Base-by-base conservation (phyloP, 176 grass and related monocot genomes). In the Luzula sylvatica region DNA sequence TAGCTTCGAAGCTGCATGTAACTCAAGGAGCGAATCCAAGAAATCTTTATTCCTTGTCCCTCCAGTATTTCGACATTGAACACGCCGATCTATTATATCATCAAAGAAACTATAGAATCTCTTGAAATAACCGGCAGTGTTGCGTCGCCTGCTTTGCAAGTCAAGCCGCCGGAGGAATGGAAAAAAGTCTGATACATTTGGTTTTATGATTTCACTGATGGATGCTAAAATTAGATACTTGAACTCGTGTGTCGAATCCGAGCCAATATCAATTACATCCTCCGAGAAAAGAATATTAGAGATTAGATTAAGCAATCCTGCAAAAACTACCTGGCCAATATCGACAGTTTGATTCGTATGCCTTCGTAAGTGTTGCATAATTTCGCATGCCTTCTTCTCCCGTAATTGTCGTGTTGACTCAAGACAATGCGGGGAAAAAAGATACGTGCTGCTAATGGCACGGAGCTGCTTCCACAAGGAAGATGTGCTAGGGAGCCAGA, bases 151-250 rank as follows among this genome's bases (percentile, higher is more conserved):
- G 3, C 62, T n/a, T 15, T 40, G 62, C 24, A 66, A 32, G 50
- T 66, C 62, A 18, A 66, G 45, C 23, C 29, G 7, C 15, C 28
- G 17, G 7, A 66, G 7, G 17, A 8, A 32, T 16, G 62, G 62
- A 66, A 66, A 66, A 8, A 66, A 66, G 26, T 66, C 46, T 1
- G 62, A 66, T 8, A 66, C 14, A 15, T 66, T 41, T 3, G 62
- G 15, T 15, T 14, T 38, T 15, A 15, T 1, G 16, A 8, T 17
- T n/a, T 38, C 6, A 27, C 8, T 4, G 42, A 52, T 4, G 8
- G 14, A 2, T 21, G 24, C 11, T 11, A 15, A 5, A 20, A 52
- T 8, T 15, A 52, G 7, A 26, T 53, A 23, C 44, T 24, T 4
- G 25, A 66, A 53, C 15, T 53, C 24, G 13, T 23, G 28, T 15